Base-by-base conservation (phyloP, 768 basidiomycete genomes). In the Dendrothele bispora region DNA sequence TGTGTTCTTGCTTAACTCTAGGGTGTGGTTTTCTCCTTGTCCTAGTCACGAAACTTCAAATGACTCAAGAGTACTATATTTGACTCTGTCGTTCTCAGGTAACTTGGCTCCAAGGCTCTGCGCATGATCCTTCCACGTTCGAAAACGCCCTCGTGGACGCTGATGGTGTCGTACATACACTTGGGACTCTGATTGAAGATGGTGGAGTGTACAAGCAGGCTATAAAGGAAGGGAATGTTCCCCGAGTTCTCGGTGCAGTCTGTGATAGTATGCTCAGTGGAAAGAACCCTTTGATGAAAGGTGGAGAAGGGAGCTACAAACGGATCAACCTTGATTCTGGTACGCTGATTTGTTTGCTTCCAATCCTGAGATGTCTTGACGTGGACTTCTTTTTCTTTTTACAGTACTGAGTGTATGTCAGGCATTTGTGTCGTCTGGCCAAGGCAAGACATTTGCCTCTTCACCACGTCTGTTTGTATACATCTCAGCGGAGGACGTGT, bases 401-500 rank as follows among this genome's bases (percentile, higher is more conserved):
- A 48, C 65, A 86, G 91, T 85, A 22, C 64, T 90, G 44, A 75
- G 78, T 29, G 88, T 94, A 35, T 88, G 92, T 58, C 80, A 89
- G 59, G 81, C 89, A 5, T 90, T 88, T 60, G 55, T 88, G 18
- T 66, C 73, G 21, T 80, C 80, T 12, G 56, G 65, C 14, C 61
- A 53, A 43, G 58, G 61, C 55, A 54, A 51, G 46, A 43, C 52
- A 55, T n/a, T n/a, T n/a, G 46, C 61, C 43, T 58, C 52, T 50
- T 51, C 56, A 48, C 69, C 74, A 39, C 78, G 84, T 45, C 79
- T 85, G n/a, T 98, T 99, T 66, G 78, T 98, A 32, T 98, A 90
- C 68, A 75, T 99, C 48, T 99, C 97, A 40, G 97, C 97, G 5
- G 95, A 95, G 60, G 92, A 95, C 62, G 81, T 95, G 39, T 93